Conservation (phyloP, 345 rosid species). For the Gossypium anomalum region DNA sequence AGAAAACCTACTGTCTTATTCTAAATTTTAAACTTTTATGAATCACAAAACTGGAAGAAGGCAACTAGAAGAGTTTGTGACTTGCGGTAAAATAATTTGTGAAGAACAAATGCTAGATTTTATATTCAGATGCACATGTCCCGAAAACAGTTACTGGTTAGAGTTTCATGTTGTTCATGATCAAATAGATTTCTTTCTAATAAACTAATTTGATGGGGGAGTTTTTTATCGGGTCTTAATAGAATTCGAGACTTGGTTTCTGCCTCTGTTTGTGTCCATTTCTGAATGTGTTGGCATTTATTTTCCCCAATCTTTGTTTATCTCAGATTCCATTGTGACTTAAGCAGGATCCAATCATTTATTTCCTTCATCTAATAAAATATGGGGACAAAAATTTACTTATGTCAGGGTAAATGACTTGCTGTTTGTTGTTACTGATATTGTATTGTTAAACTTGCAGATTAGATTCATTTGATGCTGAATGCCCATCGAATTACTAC, state of each 20-base stretch:
- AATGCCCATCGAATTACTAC: slow-evolving; percentile 52
- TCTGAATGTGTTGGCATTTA: background rate
- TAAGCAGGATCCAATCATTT: background rate
- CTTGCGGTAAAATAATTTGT: background rate
- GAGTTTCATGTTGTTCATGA: background rate
- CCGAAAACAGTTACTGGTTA: background rate
- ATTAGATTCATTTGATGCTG: slow-evolving; percentile 56
- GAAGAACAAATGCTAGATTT: background rate
- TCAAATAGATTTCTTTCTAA: background rate
- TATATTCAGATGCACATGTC: background rate
- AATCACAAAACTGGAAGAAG: background rate
- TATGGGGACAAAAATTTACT: background rate
- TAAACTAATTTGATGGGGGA: background rate
- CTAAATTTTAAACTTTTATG: background rate
- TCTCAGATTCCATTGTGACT: background rate
- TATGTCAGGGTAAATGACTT: background rate
- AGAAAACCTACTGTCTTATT: background rate
- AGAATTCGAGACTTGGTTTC: slow-evolving; percentile 2
- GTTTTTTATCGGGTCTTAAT: background rate
- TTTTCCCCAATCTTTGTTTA: background rate
- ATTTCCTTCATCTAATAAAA: background rate
- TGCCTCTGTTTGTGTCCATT: background rate
- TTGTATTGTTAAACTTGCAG: slow-evolving; percentile 47
- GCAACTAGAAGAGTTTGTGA: slow-evolving; percentile 10
- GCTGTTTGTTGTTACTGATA: slow-evolving; percentile 13